phyloP scores from a whole-genome alignment of 169 alveolate species.

The Eimeria sp. region DNA sequence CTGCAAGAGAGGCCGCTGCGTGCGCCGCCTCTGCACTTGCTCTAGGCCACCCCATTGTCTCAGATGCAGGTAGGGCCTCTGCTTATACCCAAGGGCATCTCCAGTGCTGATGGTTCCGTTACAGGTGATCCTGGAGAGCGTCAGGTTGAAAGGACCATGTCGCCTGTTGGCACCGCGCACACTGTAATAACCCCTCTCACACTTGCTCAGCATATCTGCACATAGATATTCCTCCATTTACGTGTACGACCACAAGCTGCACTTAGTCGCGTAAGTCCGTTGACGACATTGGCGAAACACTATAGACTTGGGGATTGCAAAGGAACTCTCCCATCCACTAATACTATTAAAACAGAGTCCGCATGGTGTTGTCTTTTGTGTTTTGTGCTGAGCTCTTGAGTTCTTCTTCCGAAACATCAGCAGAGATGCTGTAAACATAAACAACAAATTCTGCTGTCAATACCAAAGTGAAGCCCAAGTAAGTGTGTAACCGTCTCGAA shows the following conservation, averaged over 20 bases:
- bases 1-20: conserved; percentile 69
- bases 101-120: too few species aligned
- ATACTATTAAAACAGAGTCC: too few species aligned
- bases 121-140: too few species aligned
- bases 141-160: too few species aligned
- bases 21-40: conserved; percentile 70
- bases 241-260: neutral
- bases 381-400: conserved; percentile 30
- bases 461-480: conserved; percentile 46
- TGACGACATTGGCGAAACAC: too few species aligned
- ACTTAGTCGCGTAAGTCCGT: neutral
- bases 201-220: too few species aligned
- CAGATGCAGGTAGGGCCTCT: conserved; percentile 44
- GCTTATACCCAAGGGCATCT: neutral
- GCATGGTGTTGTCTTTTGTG: neutral
- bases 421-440: conserved; percentile 71
- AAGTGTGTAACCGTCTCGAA: neutral
- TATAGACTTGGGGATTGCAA: too few species aligned
- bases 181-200: too few species aligned
- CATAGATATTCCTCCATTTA: too few species aligned
- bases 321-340: too few species aligned
- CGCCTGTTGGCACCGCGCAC: too few species aligned
- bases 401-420: conserved; percentile 60
- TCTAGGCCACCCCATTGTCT: conserved; percentile 65
- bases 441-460: conserved; percentile 63